Evolutionary conservation across 345 rosid species (phyloP), one percentile per base, ranked within the genome.

Genomic region (Excoecaria cochinchinensis): DNA sequence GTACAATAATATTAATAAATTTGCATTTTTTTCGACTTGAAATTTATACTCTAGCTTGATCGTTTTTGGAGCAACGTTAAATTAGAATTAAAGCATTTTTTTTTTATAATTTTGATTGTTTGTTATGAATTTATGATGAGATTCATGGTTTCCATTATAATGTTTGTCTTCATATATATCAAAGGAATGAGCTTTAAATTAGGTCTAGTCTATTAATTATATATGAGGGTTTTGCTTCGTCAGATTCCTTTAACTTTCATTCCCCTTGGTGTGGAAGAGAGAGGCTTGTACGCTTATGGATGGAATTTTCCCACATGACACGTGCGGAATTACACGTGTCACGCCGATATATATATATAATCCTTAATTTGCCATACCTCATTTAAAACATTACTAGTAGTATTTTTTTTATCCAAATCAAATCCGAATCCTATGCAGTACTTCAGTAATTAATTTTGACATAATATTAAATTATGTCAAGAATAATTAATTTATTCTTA

Each of bases 241-340:
- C 21, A 71, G 80, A 77, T 71, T 71, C 80, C 80, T 51, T 6
- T 2, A 47, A 4, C 52, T 31, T 19, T 16, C 62, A 63, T 77
- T 44, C 70, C 71, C 19, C 62, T 4, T 5, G 60, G 25, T 16
- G 3, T 47, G 59, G 68, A 47, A 58, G 48, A n/a, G 44, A 17
- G 4, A 50, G 48, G 13, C 36, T 68, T 69, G 73, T 69, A 73
- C 4, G 2, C 21, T 24, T 16, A 11, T 50, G 6, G 6, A 15
- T 69, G 70, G 61, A 56, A 4, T 44, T 52, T 67, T 1, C 47
- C 57, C 10, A 42, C 3, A 11, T 48, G 60, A 60, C 24, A 50
- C 60, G 44, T 76, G 22, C 4, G 17, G 52, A 76, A 60, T 60
- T 4, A 60, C 70, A 14, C 73, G 24, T 69, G 31, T 40, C 14